Conservation (phyloP, 2,329 filamentous ascomycete genomes). For the Colletotrichum gigasporum region DNA sequence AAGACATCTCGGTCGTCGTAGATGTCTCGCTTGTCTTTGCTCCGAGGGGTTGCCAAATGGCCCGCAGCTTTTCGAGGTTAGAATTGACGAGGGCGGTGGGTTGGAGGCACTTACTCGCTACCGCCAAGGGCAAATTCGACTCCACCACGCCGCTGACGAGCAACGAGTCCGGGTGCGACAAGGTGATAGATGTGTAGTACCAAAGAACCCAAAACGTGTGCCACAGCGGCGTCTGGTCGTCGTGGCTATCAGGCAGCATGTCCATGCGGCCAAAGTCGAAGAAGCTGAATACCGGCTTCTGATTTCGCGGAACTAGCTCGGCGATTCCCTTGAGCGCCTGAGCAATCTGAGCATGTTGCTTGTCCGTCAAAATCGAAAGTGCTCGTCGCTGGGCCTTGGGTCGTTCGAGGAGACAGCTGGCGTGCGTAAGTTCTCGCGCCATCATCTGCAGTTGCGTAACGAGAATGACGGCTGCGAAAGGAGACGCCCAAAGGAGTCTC, state of each 20-base stretch:
- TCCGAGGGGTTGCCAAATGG: conserved; percentile 1
- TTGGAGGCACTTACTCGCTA: not conserved
- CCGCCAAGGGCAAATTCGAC: conserved; percentile 9
- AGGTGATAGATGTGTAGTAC: conserved; percentile 20
- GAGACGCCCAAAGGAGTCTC: conserved; percentile 14
- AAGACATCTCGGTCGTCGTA: conserved; percentile 15
- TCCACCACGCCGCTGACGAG: conserved; percentile 16
- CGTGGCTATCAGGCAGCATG: not conserved
- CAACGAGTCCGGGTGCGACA: conserved; percentile 10
- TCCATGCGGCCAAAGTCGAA: conserved; percentile 23
- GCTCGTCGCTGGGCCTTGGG: conserved; percentile 13
- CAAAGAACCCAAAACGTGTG: conserved; percentile 20
- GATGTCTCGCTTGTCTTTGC: conserved; percentile 16
- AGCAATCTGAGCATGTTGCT: conserved; percentile 13
- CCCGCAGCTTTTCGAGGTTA: not conserved
- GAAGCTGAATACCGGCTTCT: conserved; percentile 9
- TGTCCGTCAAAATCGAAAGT: conserved; percentile 7
- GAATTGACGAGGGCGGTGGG: not conserved
- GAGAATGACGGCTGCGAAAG: conserved; percentile 14
- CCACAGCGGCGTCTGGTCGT: conserved; percentile 20
- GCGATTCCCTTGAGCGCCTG: conserved; percentile 13
- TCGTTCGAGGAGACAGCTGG: conserved; percentile 12
- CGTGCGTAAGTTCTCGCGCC: conserved; percentile 12
- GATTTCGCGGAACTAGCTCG: conserved; percentile 4
- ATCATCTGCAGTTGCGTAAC: conserved; percentile 22